Conservation (phyloP, 2,329 filamentous ascomycete genomes). For the Hymenoscyphus fructigenus region DNA sequence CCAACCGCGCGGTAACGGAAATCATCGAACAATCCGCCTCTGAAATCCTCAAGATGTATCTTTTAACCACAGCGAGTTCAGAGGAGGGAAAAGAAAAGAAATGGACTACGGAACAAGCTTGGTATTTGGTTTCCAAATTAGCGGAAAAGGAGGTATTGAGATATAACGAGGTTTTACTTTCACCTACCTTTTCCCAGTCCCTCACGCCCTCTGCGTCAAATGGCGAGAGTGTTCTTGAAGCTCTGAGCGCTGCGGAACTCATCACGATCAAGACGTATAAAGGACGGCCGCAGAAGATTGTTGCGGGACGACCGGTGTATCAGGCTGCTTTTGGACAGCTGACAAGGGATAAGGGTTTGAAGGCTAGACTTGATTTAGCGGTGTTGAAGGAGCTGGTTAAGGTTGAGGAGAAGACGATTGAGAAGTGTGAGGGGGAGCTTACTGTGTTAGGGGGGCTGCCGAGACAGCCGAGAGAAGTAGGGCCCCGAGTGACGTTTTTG, state of each 20-base stretch:
- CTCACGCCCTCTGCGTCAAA: slow-evolving; percentile 48
- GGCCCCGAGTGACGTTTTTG: slow-evolving; percentile 68
- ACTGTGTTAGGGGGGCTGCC: slow-evolving; percentile 67
- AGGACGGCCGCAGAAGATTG: slow-evolving; percentile 76
- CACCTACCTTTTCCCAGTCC: slow-evolving; percentile 68
- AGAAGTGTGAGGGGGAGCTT: slow-evolving; percentile 78
- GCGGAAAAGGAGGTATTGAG: slow-evolving; percentile 66
- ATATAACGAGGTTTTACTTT: slow-evolving; percentile 83
- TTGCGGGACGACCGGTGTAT: slow-evolving; percentile 82
- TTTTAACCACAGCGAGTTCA: slow-evolving; percentile 52
- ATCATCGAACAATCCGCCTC: slow-evolving; percentile 87
- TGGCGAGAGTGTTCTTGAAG: slow-evolving; percentile 74
- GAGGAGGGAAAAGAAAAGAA: slow-evolving; percentile 47
- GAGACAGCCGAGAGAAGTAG: slow-evolving; percentile 67
- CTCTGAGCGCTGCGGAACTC: slow-evolving; percentile 81
- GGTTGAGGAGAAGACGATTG: slow-evolving; percentile 71
- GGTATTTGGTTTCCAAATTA: slow-evolving; percentile 80
- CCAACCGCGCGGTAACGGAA: slow-evolving; percentile 75
- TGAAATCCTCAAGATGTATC: slow-evolving; percentile 91
- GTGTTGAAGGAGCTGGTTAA: slow-evolving; percentile 68
- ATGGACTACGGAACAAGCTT: slow-evolving; percentile 86
- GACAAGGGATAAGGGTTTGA: slow-evolving; percentile 68
- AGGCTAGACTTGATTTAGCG: slow-evolving; percentile 70
- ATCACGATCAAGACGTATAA: slow-evolving; percentile 72
- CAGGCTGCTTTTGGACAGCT: slow-evolving; percentile 76